Evolutionary conservation across 257 asterid genomes (phyloP), one percentile per base, ranked within the genome.

Genomic region (Forsythia viridissima): DNA sequence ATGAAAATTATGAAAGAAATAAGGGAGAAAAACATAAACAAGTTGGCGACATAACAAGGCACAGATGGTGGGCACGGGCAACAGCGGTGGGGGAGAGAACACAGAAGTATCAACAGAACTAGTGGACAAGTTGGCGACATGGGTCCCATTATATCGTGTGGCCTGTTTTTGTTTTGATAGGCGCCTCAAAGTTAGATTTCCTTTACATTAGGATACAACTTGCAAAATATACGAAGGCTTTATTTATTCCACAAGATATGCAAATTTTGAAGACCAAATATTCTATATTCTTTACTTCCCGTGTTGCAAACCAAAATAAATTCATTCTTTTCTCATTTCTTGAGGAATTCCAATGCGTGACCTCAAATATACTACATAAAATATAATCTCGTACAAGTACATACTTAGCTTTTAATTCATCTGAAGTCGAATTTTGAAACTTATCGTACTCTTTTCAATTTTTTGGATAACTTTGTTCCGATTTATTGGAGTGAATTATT

Each of bases 91-190:
- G 36, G 38, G 16, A 15, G 34, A 30, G 34, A 30, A 30, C 34
- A 30, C 34, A 5, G 6, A 61, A 61, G 37, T 55, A 10, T 7
- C 10, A 5, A 55, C 34, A 55, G 5, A 63, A 63, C 3, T 8
- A 21, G 69, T 61, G 69, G 69, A 38, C 69, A 61, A 51, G 38
- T 61, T 61, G 69, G 69, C 69, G 69, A 61, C 69, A 61, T 5
- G 12, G 69, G 38, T n/a, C 69, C 69, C 38, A 24, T 61, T 21
- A 3, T 37, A 21, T 61, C 1, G 69, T 9, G 37, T 59, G 61
- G 61, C 11, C 67, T 59, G 36, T 61, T 3, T 61, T 61, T 8
- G 15, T 13, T 61, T 61, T 20, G 38, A 11, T 44, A 44, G 16
- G 68, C 36, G 68, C 68, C 69, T 20, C 13, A 55, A n/a, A 55